Base-by-base conservation (phyloP, 257 asterid genomes). In the Datura wrightii region DNA sequence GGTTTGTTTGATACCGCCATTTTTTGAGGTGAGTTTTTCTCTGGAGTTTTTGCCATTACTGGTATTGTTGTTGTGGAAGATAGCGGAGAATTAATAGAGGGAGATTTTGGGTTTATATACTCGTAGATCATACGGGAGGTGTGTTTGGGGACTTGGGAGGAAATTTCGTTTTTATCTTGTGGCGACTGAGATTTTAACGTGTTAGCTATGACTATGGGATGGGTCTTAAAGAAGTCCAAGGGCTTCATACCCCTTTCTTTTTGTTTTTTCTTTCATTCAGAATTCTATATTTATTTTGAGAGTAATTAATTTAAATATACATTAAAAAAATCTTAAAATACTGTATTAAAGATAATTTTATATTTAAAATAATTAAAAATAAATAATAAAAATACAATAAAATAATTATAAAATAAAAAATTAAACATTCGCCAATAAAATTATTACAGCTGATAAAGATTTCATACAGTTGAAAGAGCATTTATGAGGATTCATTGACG, bases 1-100 rank as follows among this genome's bases (percentile, higher is more conserved):
- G 85, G 86, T n/a, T 89, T 85, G 62, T 62, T 50, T 24, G 48
- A 15, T 42, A 39, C 10, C 4, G 52, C 52, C 15, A 88, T 66
- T 67, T 81, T 37, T 11, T 74, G 84, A 65, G 44, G 76, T 79
- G 79, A 16, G 86, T 83, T 13, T 79, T 50, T 59, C 41, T 82
- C 72, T 72, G 56, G 71, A 82, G 42, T 41, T 78, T 54, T 53
- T 24, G 81, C 8, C 81, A 76, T 76, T 11, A 9, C 2, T 67
- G 76, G 2, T 13, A 4, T 24, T 60, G 67, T 24, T 24, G 41
- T 63, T 63, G 11, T 2, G 19, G 16, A n/a, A 24, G 55, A 19
- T 72, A 44, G 56, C 19, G 79, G 39, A 44, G 55, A 11, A 16
- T 67, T 15, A 74, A 24, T 76, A 50, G 14, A 1, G 14, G 46